Evolutionary conservation across 2,329 filamentous ascomycete genomes (phyloP).

Genomic region (Plectosphaerella cucumerina): DNA sequence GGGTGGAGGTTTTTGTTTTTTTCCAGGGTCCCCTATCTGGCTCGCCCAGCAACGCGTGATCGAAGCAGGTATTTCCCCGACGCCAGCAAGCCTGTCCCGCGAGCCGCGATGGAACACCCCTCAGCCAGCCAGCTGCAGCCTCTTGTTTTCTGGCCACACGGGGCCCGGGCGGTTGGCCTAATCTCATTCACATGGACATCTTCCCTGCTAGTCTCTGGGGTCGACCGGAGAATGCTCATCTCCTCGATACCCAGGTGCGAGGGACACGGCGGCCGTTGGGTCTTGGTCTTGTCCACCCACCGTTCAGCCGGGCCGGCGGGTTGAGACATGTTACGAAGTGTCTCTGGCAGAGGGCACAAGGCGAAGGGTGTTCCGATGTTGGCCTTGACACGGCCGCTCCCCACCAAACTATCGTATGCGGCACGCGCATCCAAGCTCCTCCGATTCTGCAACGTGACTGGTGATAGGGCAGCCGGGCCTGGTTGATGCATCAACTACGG

Average conservation of each 20-base stretch:
- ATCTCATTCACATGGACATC: background rate
- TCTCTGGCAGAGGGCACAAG: background rate
- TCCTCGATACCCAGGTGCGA: background rate
- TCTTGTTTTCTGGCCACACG: background rate
- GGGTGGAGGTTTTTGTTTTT: no score
- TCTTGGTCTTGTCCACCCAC: no score
- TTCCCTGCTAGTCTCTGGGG: slow-evolving; percentile 2
- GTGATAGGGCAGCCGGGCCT: background rate
- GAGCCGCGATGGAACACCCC: no score
- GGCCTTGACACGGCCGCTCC: background rate
- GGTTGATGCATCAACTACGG: slow-evolving; percentile 1
- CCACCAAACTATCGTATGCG: background rate
- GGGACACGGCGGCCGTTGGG: background rate
- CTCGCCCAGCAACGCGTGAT: no score
- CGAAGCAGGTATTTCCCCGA: no score
- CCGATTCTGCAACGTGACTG: background rate
- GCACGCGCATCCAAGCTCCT: no score
- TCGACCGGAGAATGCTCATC: slow-evolving; percentile 1
- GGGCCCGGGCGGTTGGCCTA: background rate
- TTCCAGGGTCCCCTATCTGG: no score
- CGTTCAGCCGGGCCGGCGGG: no score
- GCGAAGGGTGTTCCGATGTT: background rate
- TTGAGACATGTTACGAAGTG: no score
- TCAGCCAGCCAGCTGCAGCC: no score
- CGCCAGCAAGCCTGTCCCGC: no score